These are phyloP conservation scores for Thermothelomyces thermophilus DNA, from an alignment of 2,329 filamentous ascomycete genomes.

Conservation along the genomic window DNA sequence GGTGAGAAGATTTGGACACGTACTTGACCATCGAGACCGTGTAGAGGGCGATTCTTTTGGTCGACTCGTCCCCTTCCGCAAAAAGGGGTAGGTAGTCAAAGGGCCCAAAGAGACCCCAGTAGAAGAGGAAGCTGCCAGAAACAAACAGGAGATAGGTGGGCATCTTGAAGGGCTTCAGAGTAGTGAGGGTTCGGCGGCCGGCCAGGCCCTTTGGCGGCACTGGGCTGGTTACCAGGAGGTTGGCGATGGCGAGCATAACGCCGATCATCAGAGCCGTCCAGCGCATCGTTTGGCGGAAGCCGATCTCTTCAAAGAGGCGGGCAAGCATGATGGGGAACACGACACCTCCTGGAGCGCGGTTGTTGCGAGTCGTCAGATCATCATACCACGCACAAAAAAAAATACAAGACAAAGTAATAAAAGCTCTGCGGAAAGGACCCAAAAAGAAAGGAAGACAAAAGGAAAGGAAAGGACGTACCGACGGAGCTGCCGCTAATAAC, in stretches of 20 bases:
- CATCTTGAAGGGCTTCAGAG: not conserved
- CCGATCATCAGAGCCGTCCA: slow-evolving; percentile 5
- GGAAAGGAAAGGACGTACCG: not conserved
- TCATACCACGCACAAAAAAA: too few species aligned
- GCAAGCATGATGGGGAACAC: slow-evolving; percentile 7
- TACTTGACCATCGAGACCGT: slow-evolving; percentile 5
- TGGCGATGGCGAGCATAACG: slow-evolving; percentile 4
- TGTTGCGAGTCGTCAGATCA: not conserved
- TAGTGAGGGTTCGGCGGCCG: not conserved
- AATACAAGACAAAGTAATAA: too few species aligned
- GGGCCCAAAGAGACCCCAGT: slow-evolving; percentile 6
- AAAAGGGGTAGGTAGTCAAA: slow-evolving; percentile 8
- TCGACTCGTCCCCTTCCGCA: not conserved
- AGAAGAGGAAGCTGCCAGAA: slow-evolving; percentile 4
- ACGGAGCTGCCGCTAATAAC: not conserved
- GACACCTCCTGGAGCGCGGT: not conserved
- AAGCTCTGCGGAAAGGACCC: too few species aligned
- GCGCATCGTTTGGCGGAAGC: slow-evolving; percentile 3
- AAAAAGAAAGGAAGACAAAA: not conserved
- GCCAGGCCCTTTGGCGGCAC: slow-evolving; percentile 1
- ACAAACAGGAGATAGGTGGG: slow-evolving; percentile 4
- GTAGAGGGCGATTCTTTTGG: not conserved
- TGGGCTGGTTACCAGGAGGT: not conserved
- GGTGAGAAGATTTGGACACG: not conserved
- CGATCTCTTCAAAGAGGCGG: slow-evolving; percentile 6